Evolutionary conservation across 352 stramenopile species (phyloP), one percentile per base, ranked within the genome.

Genomic region (Globisporangium recalcitrans): DNA sequence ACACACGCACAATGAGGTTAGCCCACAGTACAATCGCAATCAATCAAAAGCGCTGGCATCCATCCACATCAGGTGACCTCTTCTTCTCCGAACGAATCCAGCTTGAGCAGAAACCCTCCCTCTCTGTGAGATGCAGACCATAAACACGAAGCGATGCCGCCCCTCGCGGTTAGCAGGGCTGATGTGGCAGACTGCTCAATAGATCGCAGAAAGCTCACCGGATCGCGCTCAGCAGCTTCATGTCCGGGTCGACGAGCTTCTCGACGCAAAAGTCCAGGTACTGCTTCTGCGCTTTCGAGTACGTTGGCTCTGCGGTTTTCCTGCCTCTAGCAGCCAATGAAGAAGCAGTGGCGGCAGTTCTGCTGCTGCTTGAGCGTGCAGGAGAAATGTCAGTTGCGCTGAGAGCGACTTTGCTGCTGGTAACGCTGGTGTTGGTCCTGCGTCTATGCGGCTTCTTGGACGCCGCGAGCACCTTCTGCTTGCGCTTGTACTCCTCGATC

Each of bases 251-350:
- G 14, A 80, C 56, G 48, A 68, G 69, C 52, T 80, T 84, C 29
- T 82, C 72, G 29, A 87, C 73, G 47, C 80, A 88, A 16, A 73
- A 77, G 51, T 79, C 68, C 32, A 88, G 64, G 61, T 90, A 90
- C 55, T 67, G 60, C 55, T 81, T 71, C 60, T 90, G 80, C 44
- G 77, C 52, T 24, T 38, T 27, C n/a, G 70, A 70, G 59, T 81
- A 81, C 34, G 26, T 54, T 6, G 44, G 24, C 32, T 44, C 24
- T 52, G 24, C 24, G 14, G 3, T 16, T 27, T 52, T 42, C 21
- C 66, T 64, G 55, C 65, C 70, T 19, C 61, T 40, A 10, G 19
- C 64, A 32, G 44, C 53, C 40, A 13, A 51, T 1, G 29, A 29
- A 14, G 52, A 36, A 10, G 55, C 11, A 16, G 52, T 51, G 11